A percentile compares a stretch with the other conserved stretches of the same genome.
Evolutionary conservation across 1,284 basidiomycete genomes (phyloP).

Genomic region (Pseudozyma sp.): DNA sequence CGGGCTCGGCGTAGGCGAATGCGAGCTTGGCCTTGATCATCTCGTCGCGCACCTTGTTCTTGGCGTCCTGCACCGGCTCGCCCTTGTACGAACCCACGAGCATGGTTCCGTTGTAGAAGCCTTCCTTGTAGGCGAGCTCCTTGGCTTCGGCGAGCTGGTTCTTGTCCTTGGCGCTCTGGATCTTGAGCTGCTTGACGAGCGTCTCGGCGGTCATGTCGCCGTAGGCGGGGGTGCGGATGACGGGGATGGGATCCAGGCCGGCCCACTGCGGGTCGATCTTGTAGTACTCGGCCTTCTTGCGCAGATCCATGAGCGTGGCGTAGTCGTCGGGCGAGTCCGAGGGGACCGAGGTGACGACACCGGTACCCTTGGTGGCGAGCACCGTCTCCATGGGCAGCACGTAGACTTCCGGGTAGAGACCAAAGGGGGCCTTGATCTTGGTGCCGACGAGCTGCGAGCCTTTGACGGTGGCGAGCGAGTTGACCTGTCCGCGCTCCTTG

Average conservation of each 20-base stretch:
- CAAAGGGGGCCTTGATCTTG: conserved; percentile 88
- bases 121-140: conserved; percentile 97
- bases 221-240: conserved; percentile 88
- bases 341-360: conserved; percentile 97
- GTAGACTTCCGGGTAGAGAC: conserved; percentile 86
- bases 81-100: conserved; percentile 88
- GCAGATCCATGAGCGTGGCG: conserved; percentile 87
- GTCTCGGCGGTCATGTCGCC: conserved; percentile 91
- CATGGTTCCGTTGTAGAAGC: conserved; percentile 95
- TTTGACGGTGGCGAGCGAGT: conserved; percentile 59
- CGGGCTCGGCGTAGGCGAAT: conserved; percentile 94
- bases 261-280: conserved; percentile 93
- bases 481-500: conserved; percentile 68
- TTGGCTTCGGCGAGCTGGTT: conserved; percentile 91
- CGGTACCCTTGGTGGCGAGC: conserved; percentile 95
- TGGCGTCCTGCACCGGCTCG: conserved; percentile 86
- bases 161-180: conserved; percentile 91
- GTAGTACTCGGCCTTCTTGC: conserved; percentile 97
- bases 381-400: conserved; percentile 98
- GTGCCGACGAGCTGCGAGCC: conserved; percentile 88
- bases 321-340: conserved; percentile 99
- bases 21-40: conserved; percentile 85
- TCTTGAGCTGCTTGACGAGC: conserved; percentile 89
- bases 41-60: conserved; percentile 84
- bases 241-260: conserved; percentile 85